These are phyloP conservation scores for Puccinia triticina DNA, from an alignment of 1,284 basidiomycete genomes.

Conservation along the genomic window DNA sequence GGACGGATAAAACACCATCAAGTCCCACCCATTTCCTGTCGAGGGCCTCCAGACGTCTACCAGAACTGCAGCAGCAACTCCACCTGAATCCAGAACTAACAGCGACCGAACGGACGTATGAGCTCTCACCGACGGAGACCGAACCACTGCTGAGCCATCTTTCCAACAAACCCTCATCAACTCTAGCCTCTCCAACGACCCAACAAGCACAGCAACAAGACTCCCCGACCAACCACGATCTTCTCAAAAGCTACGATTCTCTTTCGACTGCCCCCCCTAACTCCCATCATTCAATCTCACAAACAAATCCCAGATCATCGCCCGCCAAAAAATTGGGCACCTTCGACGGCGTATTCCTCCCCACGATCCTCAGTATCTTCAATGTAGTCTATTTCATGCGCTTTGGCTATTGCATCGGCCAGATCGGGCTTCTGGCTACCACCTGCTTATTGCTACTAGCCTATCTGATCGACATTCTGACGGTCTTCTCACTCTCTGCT, in stretches of 20 bases:
- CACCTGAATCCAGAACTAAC: slow-evolving; percentile 45
- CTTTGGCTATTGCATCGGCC: slow-evolving; percentile 37
- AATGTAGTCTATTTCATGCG: slow-evolving; percentile 49
- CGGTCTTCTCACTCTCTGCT: slow-evolving; percentile 47
- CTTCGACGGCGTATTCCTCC: slow-evolving; percentile 47
- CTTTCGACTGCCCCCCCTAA: slow-evolving; percentile 4
- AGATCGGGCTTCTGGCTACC: slow-evolving; percentile 27
- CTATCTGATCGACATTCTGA: slow-evolving; percentile 41
- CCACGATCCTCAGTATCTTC: slow-evolving; percentile 49
- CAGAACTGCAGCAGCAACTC: slow-evolving; percentile 46
- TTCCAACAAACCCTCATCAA: background rate
- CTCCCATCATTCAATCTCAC: background rate
- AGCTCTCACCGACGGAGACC: background rate
- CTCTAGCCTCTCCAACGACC: background rate
- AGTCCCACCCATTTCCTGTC: slow-evolving; percentile 46
- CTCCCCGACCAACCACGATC: background rate
- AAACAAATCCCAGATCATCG: background rate
- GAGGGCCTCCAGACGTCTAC: slow-evolving; percentile 35
- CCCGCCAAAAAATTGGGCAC: slow-evolving; percentile 23
- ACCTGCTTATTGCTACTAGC: slow-evolving; percentile 22
- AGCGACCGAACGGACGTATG: background rate
- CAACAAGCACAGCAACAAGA: background rate
- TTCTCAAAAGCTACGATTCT: background rate
- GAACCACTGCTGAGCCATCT: slow-evolving; percentile 27
- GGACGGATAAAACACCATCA: background rate